Evolutionary conservation across 2,329 filamentous ascomycete species (phyloP).

Genomic region (Drechmeria coniospora): DNA sequence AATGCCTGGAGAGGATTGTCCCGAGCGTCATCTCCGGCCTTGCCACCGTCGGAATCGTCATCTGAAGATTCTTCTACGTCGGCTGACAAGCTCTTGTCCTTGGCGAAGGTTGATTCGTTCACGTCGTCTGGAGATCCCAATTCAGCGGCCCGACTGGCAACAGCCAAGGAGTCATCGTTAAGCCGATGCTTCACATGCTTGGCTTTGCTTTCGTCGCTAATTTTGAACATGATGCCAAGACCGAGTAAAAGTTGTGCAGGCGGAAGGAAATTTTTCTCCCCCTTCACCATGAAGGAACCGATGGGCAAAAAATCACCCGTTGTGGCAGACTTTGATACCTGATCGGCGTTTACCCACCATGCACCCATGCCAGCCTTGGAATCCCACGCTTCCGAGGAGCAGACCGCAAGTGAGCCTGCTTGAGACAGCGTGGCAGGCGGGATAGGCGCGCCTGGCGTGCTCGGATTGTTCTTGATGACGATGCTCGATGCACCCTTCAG

Average conservation of each 20-base stretch:
- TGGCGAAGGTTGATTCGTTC: slow-evolving; percentile 4
- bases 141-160: slow-evolving; percentile 5
- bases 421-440: slow-evolving; percentile 84
- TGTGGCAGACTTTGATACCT: slow-evolving; percentile 73
- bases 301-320: slow-evolving; percentile 65
- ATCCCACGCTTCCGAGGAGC: slow-evolving; percentile 84
- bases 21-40: slow-evolving; percentile 14
- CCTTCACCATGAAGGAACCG: slow-evolving; percentile 67
- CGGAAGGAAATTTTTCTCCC: slow-evolving; percentile 81
- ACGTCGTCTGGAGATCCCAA: slow-evolving; percentile 6
- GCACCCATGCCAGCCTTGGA: slow-evolving; percentile 91
- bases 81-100: slow-evolving; percentile 11
- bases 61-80: slow-evolving; percentile 16
- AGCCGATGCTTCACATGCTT: slow-evolving; percentile 58
- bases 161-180: slow-evolving; percentile 11
- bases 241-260: slow-evolving; percentile 79
- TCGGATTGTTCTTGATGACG: slow-evolving; percentile 75
- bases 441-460: slow-evolving; percentile 67
- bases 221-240: slow-evolving; percentile 72
- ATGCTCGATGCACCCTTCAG: slow-evolving; percentile 71
- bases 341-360: slow-evolving; percentile 86
- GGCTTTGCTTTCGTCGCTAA: slow-evolving; percentile 74
- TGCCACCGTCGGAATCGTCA: slow-evolving; percentile 17
- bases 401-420: slow-evolving; percentile 72
- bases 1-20: slow-evolving; percentile 22